Conservation (phyloP, 2,329 filamentous ascomycete genomes). For the Cytospora piceae region DNA sequence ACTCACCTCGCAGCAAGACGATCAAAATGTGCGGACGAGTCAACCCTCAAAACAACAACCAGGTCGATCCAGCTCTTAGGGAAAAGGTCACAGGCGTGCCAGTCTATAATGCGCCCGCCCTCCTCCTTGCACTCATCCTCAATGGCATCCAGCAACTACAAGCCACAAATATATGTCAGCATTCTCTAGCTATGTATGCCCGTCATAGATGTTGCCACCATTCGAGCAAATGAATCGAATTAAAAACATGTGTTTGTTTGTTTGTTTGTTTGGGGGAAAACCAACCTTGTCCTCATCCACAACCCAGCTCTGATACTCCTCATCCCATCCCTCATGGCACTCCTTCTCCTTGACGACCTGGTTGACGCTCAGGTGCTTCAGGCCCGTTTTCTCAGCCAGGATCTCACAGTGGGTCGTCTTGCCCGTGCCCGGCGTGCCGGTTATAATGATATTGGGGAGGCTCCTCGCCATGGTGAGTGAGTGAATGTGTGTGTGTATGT, state of each 20-base stretch:
- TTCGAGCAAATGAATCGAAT: neutral
- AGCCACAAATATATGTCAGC: slow-evolving; percentile 26
- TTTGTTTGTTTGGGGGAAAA: slow-evolving; percentile 5
- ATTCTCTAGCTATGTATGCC: neutral
- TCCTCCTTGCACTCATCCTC: slow-evolving; percentile 76
- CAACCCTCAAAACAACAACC: slow-evolving; percentile 85
- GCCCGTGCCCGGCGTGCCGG: slow-evolving; percentile 92
- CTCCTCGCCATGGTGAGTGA: slow-evolving; percentile 46
- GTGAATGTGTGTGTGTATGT: neutral
- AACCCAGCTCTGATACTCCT: slow-evolving; percentile 84
- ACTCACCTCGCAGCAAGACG: slow-evolving; percentile 72
- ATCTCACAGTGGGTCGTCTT: slow-evolving; percentile 92
- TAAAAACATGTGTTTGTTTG: too few relatives aligned
- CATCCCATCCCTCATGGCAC: slow-evolving; percentile 87
- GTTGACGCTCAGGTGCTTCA: slow-evolving; percentile 87
- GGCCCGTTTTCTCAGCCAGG: slow-evolving; percentile 73
- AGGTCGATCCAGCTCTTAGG: slow-evolving; percentile 93
- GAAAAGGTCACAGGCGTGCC: slow-evolving; percentile 97
- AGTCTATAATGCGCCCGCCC: slow-evolving; percentile 91
- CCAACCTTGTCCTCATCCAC: slow-evolving; percentile 94
- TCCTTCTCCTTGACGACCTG: slow-evolving; percentile 85
- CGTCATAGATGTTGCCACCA: neutral
- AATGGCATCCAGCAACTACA: slow-evolving; percentile 82
- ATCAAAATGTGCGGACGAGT: slow-evolving; percentile 82
- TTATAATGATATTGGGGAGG: slow-evolving; percentile 88